Conservation (phyloP, 768 basidiomycete genomes). For the Rhizopogon vesiculosus region DNA sequence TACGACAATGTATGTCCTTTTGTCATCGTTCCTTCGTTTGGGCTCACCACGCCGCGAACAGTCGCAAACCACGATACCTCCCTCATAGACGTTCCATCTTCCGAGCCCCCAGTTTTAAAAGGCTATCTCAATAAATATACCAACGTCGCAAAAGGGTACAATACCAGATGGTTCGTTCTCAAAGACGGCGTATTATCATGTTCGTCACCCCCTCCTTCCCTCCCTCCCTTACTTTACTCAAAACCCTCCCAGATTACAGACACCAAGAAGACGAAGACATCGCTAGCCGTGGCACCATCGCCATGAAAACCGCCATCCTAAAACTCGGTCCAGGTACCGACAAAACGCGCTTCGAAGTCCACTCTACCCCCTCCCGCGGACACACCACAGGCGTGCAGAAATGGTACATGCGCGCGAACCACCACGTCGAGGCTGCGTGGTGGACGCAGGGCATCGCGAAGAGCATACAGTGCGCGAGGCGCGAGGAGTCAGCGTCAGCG, state of each 20-base stretch:
- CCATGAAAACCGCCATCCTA: conserved; percentile 74
- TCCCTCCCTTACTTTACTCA: background rate
- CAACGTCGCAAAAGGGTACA: conserved; percentile 88
- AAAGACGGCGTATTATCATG: conserved; percentile 83
- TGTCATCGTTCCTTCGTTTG: background rate
- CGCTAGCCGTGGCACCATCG: conserved; percentile 82
- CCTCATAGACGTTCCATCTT: conserved; percentile 45
- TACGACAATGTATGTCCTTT: conserved; percentile 68
- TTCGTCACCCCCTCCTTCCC: conserved; percentile 31
- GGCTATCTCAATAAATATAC: conserved; percentile 90
- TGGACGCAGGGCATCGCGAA: conserved; percentile 78
- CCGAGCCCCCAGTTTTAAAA: conserved; percentile 58
- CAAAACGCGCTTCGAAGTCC: conserved; percentile 79
- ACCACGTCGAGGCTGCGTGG: conserved; percentile 83
- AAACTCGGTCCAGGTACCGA: conserved; percentile 47
- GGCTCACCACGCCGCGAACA: conserved; percentile 21
- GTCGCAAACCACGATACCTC: conserved; percentile 80
- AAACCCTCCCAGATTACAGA: conserved; percentile 53
- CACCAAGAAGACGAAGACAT: conserved; percentile 88
- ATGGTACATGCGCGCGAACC: conserved; percentile 83
- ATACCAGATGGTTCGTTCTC: conserved; percentile 89
- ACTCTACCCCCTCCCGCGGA: conserved; percentile 50
- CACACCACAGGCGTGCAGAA: conserved; percentile 49
- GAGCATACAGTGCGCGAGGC: conserved; percentile 68
- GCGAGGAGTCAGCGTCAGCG: conserved; percentile 29